These are phyloP conservation scores for Chrysoporthe cubensis DNA, from an alignment of 2,329 filamentous ascomycete genomes.

Conservation along the genomic window DNA sequence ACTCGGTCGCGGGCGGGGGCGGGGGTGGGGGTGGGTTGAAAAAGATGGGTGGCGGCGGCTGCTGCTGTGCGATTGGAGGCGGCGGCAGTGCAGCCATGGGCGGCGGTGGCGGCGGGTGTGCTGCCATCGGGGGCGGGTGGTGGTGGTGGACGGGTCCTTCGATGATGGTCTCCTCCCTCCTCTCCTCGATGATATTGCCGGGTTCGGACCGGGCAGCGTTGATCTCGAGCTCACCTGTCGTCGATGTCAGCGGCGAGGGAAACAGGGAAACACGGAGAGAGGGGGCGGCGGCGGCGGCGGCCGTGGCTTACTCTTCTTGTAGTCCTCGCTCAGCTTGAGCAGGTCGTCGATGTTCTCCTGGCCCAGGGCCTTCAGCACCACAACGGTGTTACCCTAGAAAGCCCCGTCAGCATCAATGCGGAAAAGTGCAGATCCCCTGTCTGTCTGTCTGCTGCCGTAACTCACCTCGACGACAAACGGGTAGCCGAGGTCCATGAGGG, in stretches of 20 bases:
- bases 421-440: not conserved
- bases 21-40: not conserved
- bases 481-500: conserved; percentile 83
- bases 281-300: conserved; percentile 9
- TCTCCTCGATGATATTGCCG: conserved; percentile 54
- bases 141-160: conserved; percentile 35
- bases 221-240: conserved; percentile 49
- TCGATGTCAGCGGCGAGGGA: conserved; percentile 9
- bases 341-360: conserved; percentile 92
- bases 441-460: conserved; percentile 10
- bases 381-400: conserved; percentile 74
- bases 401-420: conserved; percentile 38
- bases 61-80: not conserved
- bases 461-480: conserved; percentile 84
- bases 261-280: not conserved
- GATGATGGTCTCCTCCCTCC: conserved; percentile 47
- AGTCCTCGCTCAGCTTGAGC: conserved; percentile 79
- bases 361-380: conserved; percentile 82
- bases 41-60: conserved; percentile 33
- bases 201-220: conserved; percentile 50
- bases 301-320: conserved; percentile 60
- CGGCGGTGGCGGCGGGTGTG: conserved; percentile 31
- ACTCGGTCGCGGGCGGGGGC: conserved; percentile 40
- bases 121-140: conserved; percentile 31
- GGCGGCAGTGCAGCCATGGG: conserved; percentile 1